Percentiles rank a stretch among this genome's conserved stretches.
Conservation (phyloP, 2,329 filamentous ascomycete genomes). For the Diaporthe ilicicola region DNA sequence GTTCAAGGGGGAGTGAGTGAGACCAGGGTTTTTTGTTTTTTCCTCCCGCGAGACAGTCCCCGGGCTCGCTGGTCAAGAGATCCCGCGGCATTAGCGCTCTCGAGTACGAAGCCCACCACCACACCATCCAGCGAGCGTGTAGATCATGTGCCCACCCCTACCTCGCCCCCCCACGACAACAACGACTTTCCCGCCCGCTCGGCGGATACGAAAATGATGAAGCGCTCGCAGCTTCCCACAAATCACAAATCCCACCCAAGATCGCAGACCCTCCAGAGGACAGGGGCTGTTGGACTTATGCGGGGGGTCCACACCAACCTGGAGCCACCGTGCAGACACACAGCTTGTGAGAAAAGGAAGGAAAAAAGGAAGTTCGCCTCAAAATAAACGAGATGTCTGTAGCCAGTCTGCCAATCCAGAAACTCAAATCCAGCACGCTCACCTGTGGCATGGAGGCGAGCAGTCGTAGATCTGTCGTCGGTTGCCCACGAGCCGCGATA, state of each 20-base stretch:
- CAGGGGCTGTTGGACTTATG: background rate
- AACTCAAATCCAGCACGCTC: background rate
- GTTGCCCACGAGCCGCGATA: background rate
- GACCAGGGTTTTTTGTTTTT: background rate
- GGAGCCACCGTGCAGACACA: background rate
- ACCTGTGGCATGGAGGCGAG: background rate
- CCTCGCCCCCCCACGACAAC: background rate
- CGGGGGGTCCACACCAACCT: slow-evolving; percentile 14
- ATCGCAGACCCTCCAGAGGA: background rate
- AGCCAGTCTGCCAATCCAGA: background rate
- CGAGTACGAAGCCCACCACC: slow-evolving; percentile 26
- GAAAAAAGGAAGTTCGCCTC: background rate
- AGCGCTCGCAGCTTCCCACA: background rate
- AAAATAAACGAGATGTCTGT: background rate
- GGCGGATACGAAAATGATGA: slow-evolving; percentile 10
- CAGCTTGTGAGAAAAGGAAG: background rate
- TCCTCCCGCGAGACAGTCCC: slow-evolving; percentile 13
- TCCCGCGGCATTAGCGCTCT: slow-evolving; percentile 26
- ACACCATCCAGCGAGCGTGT: background rate
- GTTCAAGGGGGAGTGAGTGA: background rate
- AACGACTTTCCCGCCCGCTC: background rate
- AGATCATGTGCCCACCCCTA: slow-evolving; percentile 5
- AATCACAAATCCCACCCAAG: slow-evolving; percentile 3
- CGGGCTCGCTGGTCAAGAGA: slow-evolving; percentile 8
- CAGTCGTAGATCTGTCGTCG: background rate